Evolutionary conservation across 306 rosid species (phyloP).

Genomic region (Argentina anserina): DNA sequence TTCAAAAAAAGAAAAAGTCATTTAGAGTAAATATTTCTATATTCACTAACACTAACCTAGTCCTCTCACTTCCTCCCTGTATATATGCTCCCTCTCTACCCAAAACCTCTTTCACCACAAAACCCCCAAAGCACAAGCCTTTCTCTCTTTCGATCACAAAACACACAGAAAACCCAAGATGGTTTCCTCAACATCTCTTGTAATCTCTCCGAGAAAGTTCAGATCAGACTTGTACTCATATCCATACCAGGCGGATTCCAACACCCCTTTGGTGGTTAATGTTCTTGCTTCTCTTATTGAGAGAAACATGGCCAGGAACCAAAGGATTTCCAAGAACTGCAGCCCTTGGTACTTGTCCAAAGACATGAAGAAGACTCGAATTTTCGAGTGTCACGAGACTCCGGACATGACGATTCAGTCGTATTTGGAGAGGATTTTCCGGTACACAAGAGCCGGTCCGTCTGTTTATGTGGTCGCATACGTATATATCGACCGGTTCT

Average conservation of each 20-base stretch:
- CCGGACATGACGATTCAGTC: slow-evolving; percentile 78
- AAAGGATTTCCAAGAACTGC: slow-evolving; percentile 58
- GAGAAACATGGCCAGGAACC: slow-evolving; percentile 73
- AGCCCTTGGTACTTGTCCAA: slow-evolving; percentile 37
- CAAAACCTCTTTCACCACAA: slow-evolving; percentile 20
- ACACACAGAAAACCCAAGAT: slow-evolving; percentile 7
- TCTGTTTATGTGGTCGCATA: slow-evolving; percentile 87
- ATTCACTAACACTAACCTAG: slow-evolving; percentile 9
- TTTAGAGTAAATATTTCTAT: no score
- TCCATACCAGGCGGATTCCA: slow-evolving; percentile 63
- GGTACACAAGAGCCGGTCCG: slow-evolving; percentile 84
- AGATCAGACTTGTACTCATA: slow-evolving; percentile 72
- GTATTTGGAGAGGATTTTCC: slow-evolving; percentile 73
- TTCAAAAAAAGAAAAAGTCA: no score
- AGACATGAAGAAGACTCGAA: slow-evolving; percentile 32
- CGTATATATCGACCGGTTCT: slow-evolving; percentile 85
- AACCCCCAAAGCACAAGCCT: slow-evolving; percentile 10
- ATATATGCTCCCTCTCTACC: slow-evolving; percentile 32
- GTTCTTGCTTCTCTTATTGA: slow-evolving; percentile 82
- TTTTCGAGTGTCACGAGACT: slow-evolving; percentile 65
- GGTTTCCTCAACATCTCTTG: slow-evolving; percentile 35
- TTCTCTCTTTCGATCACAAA: neutral
- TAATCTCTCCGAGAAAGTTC: slow-evolving; percentile 74
- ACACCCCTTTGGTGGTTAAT: slow-evolving; percentile 62
- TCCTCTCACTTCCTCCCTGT: slow-evolving; percentile 17